These are phyloP conservation scores for Theileria parva DNA, from an alignment of 169 alveolate species.

Conservation along the genomic window DNA sequence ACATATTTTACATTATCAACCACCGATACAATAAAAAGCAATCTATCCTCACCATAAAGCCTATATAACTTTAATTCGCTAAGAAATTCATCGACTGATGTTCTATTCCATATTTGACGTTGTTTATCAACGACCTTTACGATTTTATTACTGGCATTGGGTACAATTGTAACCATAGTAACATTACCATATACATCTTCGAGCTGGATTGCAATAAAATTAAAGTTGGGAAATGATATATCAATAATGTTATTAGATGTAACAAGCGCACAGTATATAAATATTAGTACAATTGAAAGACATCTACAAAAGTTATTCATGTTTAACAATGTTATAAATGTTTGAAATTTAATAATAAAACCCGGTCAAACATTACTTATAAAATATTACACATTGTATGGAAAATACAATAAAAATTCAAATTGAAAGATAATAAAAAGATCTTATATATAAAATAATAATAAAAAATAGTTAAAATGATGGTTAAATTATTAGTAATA, in stretches of 20 bases:
- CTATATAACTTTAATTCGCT: not conserved
- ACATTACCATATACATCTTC: not conserved
- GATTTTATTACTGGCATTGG: not conserved
- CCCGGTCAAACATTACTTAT: too few relatives aligned
- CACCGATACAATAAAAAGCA: not conserved
- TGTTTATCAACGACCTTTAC: not conserved
- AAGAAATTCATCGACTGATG: not conserved
- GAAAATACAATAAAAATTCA: too few relatives aligned
- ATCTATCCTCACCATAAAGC: not conserved
- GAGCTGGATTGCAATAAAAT: not conserved
- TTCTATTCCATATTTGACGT: not conserved
- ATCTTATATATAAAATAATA: too few relatives aligned
- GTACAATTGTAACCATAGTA: not conserved
- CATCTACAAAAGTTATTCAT: not conserved
- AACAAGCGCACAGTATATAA: not conserved
- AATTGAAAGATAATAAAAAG: too few relatives aligned
- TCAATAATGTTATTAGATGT: not conserved
- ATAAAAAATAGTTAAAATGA: too few relatives aligned
- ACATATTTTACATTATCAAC: not conserved
- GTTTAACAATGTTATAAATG: not conserved
- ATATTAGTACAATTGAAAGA: not conserved
- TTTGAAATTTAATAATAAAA: too few relatives aligned
- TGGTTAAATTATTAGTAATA: too few relatives aligned
- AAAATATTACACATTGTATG: too few relatives aligned
- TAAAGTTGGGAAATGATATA: not conserved